Evolutionary conservation across 2,329 filamentous ascomycete species (phyloP).

Genomic region (Fusarium hainanense): DNA sequence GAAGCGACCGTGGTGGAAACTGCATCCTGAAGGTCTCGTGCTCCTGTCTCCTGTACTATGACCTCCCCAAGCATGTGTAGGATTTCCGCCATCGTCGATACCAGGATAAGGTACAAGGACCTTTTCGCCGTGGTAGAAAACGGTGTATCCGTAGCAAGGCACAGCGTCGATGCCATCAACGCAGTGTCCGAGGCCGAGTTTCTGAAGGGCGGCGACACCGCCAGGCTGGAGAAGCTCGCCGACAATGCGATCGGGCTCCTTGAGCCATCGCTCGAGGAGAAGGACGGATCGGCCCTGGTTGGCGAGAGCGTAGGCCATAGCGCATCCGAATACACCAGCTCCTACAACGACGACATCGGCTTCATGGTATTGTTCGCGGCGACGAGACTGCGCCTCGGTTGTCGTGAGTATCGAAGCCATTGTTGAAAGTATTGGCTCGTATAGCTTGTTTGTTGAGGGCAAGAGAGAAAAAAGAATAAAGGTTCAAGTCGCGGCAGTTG

Average conservation of each 20-base stretch:
- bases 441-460: conserved; percentile 4
- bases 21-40: conserved; percentile 70
- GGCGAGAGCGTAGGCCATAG: conserved; percentile 83
- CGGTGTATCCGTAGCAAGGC: conserved; percentile 85
- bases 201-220: conserved; percentile 81
- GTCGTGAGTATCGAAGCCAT: conserved; percentile 49
- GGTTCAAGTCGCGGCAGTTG: conserved; percentile 6
- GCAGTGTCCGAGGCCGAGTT: conserved; percentile 83
- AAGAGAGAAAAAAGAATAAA: not conserved
- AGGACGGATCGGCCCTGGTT: conserved; percentile 92
- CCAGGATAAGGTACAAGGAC: conserved; percentile 84
- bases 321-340: conserved; percentile 89
- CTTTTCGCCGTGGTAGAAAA: conserved; percentile 80
- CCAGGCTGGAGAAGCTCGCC: conserved; percentile 95
- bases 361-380: conserved; percentile 68
- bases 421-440: conserved; percentile 40
- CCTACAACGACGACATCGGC: conserved; percentile 92
- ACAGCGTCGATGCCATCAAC: conserved; percentile 90
- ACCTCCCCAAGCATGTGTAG: conserved; percentile 53
- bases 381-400: conserved; percentile 57
- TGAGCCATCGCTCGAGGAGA: conserved; percentile 87
- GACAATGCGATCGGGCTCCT: conserved; percentile 94
- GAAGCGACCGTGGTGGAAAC: conserved; percentile 96
- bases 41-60: conserved; percentile 52
- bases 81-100: conserved; percentile 61